A percentile compares a stretch with the other conserved stretches of the same genome.
These are phyloP conservation scores for Kodamaea jinghongensis DNA, from an alignment of 805 yeast species.

Conservation along the genomic window DNA sequence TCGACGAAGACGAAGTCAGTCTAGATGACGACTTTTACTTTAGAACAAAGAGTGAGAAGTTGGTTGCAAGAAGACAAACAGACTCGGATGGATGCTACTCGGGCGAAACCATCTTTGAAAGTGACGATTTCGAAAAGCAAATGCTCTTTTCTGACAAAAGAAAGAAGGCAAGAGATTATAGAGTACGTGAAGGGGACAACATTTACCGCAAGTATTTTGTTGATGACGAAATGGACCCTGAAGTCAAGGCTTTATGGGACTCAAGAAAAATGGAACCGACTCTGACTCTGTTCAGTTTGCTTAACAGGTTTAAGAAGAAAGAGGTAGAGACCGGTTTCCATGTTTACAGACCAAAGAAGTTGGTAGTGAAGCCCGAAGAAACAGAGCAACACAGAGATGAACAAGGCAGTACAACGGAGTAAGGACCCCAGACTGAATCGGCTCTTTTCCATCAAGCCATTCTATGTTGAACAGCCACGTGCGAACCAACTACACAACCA, in stretches of 20 bases:
- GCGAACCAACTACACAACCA: no score
- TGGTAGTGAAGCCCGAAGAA: slow-evolving; percentile 23
- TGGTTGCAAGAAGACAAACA: slow-evolving; percentile 5
- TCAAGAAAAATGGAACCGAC: slow-evolving; percentile 29
- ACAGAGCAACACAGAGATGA: no score
- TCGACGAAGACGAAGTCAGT: slow-evolving; percentile 9
- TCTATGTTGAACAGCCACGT: no score
- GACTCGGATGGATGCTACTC: neutral
- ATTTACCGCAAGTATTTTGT: slow-evolving; percentile 42
- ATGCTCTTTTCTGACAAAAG: slow-evolving; percentile 13
- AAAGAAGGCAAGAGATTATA: slow-evolving; percentile 44
- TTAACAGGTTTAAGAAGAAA: slow-evolving; percentile 5
- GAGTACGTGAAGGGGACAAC: slow-evolving; percentile 59
- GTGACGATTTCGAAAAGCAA: slow-evolving; percentile 5
- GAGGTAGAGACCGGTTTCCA: slow-evolving; percentile 24
- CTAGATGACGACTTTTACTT: slow-evolving; percentile 17
- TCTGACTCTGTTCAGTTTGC: neutral
- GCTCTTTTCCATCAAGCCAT: no score
- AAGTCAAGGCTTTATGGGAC: slow-evolving; percentile 51
- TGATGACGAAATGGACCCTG: slow-evolving; percentile 48
- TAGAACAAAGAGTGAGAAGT: slow-evolving; percentile 15
- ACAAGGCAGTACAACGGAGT: no score
- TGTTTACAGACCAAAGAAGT: slow-evolving; percentile 35
- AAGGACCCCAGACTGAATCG: no score
- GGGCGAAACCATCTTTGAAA: neutral